Percentiles rank a stretch among this genome's conserved stretches.
phyloP scores from a whole-genome alignment of 1,139 yeast genomes.

The Yamadazyma pseudoaaseri region DNA sequence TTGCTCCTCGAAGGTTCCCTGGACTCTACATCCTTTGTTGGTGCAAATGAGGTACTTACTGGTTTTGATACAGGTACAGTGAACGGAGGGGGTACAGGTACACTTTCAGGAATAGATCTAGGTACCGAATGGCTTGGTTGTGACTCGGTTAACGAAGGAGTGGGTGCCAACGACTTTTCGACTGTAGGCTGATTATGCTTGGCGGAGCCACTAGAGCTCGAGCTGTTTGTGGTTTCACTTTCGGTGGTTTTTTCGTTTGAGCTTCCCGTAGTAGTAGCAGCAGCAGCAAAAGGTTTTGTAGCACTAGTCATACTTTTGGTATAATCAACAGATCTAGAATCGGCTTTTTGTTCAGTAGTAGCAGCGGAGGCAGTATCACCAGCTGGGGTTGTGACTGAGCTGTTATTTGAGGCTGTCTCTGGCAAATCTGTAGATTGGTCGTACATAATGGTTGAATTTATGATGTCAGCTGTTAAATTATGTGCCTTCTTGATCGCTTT shows the following conservation, averaged over 20 bases:
- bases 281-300: background rate
- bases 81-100: background rate
- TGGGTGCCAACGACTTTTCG: background rate
- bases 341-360: slow-evolving; percentile 5
- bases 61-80: background rate
- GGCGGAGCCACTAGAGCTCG: slow-evolving; percentile 1
- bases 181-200: background rate
- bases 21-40: background rate
- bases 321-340: background rate
- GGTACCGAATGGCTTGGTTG: too few species aligned
- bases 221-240: background rate
- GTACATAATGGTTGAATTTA: slow-evolving; percentile 35
- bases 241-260: background rate
- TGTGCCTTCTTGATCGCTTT: slow-evolving; percentile 7
- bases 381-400: slow-evolving; percentile 17
- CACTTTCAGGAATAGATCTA: too few species aligned
- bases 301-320: background rate
- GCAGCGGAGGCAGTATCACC: slow-evolving; percentile 13
- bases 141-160: background rate
- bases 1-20: background rate
- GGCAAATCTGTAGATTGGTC: slow-evolving; percentile 25
- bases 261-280: background rate
- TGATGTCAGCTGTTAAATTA: slow-evolving; percentile 34
- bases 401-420: slow-evolving; percentile 12
- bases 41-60: background rate